A percentile compares a stretch with the other conserved stretches of the same genome.
Evolutionary conservation across 2,329 filamentous ascomycete species (phyloP).

Genomic region (Rhynchosporium graminicola): DNA sequence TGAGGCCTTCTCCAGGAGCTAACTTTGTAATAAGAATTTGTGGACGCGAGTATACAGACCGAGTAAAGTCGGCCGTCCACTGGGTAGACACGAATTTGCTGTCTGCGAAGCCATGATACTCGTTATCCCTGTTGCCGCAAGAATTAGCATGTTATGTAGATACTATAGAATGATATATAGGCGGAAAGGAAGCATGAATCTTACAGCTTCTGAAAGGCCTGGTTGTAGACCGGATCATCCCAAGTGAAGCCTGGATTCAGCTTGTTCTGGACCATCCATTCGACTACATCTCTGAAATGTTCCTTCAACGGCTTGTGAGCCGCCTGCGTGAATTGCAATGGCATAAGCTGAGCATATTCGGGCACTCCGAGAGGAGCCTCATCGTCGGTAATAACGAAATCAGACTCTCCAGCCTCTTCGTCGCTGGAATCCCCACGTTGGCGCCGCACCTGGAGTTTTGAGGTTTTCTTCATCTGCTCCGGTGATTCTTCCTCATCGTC

Average conservation of each 20-base stretch:
- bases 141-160: neutral
- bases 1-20: constrained; percentile 44
- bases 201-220: constrained; percentile 67
- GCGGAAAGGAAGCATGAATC: neutral
- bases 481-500: constrained; percentile 46
- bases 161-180: neutral
- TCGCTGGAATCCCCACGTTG: constrained; percentile 6
- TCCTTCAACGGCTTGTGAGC: constrained; percentile 68
- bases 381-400: constrained; percentile 66
- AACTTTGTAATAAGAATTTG: constrained; percentile 45
- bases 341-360: constrained; percentile 51
- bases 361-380: constrained; percentile 59
- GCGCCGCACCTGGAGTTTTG: neutral
- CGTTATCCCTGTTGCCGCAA: constrained; percentile 51
- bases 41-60: constrained; percentile 65
- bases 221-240: constrained; percentile 62
- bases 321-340: constrained; percentile 68
- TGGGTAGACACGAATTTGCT: constrained; percentile 72
- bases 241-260: constrained; percentile 70
- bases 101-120: constrained; percentile 65
- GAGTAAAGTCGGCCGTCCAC: constrained; percentile 69
- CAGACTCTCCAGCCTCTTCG: constrained; percentile 43
- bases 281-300: constrained; percentile 71
- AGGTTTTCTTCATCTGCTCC: constrained; percentile 20
- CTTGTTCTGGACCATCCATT: constrained; percentile 81